phyloP scores from a whole-genome alignment of 768 basidiomycete species.

The Boletales sp. region DNA sequence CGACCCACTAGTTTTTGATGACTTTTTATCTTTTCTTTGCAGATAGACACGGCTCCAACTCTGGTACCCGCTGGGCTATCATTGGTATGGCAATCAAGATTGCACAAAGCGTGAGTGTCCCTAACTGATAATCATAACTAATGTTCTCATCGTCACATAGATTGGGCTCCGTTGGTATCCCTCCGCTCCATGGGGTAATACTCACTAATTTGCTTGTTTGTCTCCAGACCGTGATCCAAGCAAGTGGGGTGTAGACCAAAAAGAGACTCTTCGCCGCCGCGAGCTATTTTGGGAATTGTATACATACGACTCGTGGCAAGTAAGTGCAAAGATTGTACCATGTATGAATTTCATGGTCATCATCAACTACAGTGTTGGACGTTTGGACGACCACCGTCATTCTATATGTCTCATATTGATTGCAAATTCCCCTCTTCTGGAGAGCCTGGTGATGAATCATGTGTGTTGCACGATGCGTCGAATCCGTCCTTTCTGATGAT shows the following conservation, averaged over 20 bases:
- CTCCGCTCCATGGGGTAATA: not conserved
- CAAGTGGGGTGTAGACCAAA: conserved; percentile 55
- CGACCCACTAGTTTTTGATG: conserved; percentile 55
- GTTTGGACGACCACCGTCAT: conserved; percentile 67
- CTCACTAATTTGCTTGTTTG: conserved; percentile 4
- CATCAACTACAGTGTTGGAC: conserved; percentile 54
- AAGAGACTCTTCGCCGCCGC: conserved; percentile 59
- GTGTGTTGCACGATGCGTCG: conserved; percentile 32
- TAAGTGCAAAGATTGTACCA: conserved; percentile 4
- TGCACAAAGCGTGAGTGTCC: conserved; percentile 59
- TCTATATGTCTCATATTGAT: conserved; percentile 63
- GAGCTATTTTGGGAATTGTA: conserved; percentile 64
- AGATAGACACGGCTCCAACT: conserved; percentile 63
- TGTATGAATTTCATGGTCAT: conserved; percentile 25
- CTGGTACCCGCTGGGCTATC: conserved; percentile 62
- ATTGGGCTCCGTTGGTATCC: conserved; percentile 63
- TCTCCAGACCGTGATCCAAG: conserved; percentile 62
- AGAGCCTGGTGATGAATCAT: conserved; percentile 53
- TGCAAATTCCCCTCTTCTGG: conserved; percentile 55
- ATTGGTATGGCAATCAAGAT: conserved; percentile 70
- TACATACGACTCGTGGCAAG: conserved; percentile 36
- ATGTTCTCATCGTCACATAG: conserved; percentile 31
- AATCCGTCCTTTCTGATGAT: conserved; percentile 3
- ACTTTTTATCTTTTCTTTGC: conserved; percentile 65
- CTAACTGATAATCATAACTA: conserved; percentile 6